Conservation (phyloP, 2,329 filamentous ascomycete genomes). For the Aspergillus quadrilineatus region DNA sequence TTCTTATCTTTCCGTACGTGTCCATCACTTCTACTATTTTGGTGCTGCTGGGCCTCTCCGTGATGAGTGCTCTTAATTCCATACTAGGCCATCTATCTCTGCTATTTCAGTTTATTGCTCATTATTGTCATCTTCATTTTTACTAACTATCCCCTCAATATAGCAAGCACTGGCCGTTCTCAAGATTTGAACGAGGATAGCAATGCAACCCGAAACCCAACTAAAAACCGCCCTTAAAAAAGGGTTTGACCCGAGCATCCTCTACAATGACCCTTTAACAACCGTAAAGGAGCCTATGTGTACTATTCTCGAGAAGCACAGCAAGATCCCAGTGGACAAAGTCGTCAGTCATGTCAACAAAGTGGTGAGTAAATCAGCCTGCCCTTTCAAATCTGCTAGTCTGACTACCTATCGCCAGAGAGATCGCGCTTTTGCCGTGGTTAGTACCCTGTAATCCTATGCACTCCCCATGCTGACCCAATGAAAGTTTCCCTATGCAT, state of each 20-base stretch:
- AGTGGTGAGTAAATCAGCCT: neutral
- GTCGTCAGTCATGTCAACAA: neutral
- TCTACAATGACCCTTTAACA: conserved; percentile 50
- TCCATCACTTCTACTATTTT: too few species aligned
- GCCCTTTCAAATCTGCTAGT: too few species aligned
- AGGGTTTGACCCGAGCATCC: conserved; percentile 27
- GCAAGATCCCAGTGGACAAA: neutral
- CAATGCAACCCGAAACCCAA: neutral
- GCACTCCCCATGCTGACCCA: neutral
- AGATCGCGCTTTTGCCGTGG: neutral
- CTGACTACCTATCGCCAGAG: neutral
- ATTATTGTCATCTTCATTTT: too few species aligned
- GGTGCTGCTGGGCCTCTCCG: too few species aligned
- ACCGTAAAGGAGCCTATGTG: conserved; percentile 33
- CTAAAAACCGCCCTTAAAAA: neutral
- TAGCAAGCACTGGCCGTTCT: too few species aligned
- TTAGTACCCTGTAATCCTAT: neutral
- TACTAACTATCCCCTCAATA: too few species aligned
- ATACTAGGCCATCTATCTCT: too few species aligned
- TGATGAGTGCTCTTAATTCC: too few species aligned
- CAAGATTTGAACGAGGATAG: neutral
- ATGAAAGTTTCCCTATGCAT: conserved; percentile 24
- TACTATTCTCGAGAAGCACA: conserved; percentile 13
- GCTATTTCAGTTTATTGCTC: too few species aligned
- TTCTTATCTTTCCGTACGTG: too few species aligned